Evolutionary conservation across 2,329 filamentous ascomycete species (phyloP), one percentile per base, ranked within the genome.

Genomic region (Fusarium anthophilum): DNA sequence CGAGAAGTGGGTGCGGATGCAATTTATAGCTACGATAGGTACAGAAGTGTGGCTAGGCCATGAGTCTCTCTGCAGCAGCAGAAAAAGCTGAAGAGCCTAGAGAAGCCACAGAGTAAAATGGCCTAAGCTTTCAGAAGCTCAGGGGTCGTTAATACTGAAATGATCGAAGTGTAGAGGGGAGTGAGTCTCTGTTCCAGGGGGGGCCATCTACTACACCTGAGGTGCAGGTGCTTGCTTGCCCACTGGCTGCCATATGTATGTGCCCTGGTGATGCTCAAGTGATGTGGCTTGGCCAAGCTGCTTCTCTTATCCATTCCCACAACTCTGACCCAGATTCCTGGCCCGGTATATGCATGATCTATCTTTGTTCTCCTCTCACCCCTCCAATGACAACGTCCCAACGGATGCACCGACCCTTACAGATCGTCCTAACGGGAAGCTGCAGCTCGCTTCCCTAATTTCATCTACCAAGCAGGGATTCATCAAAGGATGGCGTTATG

Each of bases 1-100:
- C 38, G 17, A 24, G 32, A 24, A 26, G 30, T 44, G 45, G 32
- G 30, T 66, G 45, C 35, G 20, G 59, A 39, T 37, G 26, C 14
- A 44, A 66, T 70, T 70, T 70, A 66, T 70, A 51, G 17, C 30
- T 9, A 22, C 22, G 20, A 14, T 48, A 60, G 37, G n/a, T 17
- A 70, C 17, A 14, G 47, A 24, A 41, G 17, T 22, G 20, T 43
- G 41, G 35, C 26, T 28, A 26, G 41, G 37, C 26, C 12, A 32
- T 56, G 66, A 66, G 38, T 54, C 59, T 54, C 59, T 48, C 51
- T 24, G 30, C 26, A 22, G 20, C 26, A 22, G 17, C 26, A 35
- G 26, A 32, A 7, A 45, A 32, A 35, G 8, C 4, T 15, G 48
- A 35, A 7, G 32, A 37, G 20, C 13, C 44, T 11, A 45, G 24